Base-by-base conservation (phyloP, 2,329 filamentous ascomycete genomes). In the Colletotrichum sp. region DNA sequence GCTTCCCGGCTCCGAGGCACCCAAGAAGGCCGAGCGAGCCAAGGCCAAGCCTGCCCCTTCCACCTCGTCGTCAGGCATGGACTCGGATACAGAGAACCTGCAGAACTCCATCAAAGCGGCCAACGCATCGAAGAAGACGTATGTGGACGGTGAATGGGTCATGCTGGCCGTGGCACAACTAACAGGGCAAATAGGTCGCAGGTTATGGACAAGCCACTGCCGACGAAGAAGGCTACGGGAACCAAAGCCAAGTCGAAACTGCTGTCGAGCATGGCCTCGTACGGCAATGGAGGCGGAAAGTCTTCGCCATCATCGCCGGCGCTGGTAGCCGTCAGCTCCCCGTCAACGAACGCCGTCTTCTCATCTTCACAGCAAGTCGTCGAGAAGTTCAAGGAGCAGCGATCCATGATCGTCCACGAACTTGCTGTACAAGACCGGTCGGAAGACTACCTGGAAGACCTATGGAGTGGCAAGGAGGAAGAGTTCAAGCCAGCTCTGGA, bases 361-460 rank as follows among this genome's bases (percentile, higher is more conserved):
- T 88, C 88, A 13, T 85, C 89, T 21, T 88, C 89, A 1, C 87
- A 91, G 76, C 87, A 90, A 77, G 83, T 87, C 36, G 80, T 88
- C 43, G 89, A 91, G 79, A 86, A 88, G 78, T 88, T 88, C 55
- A 91, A 91, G 81, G 89, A 89, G 67, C 87, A 88, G 76, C 86
- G 88, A 79, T 85, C 82, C 71, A 85, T 89, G 28, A 84, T 93
- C 24, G 90, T 93, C 32, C 92, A 93, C 80, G 89, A 92, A 78
- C 83, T 93, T 24, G 91, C 92, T 36, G 87, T 89, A 8, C 84
- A 86, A 73, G 89, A 92, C 16, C 86, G 88, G 77, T 82, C 87
- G 1, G 87, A 88, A 24, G 85, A 89, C 9, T 86, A 89, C 67
- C 81, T 93, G 4, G 82, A 84, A 70, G 82, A 83, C 62, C 89